Conservation (phyloP, 2,329 filamentous ascomycete species). For the Cercospora sesami region DNA sequence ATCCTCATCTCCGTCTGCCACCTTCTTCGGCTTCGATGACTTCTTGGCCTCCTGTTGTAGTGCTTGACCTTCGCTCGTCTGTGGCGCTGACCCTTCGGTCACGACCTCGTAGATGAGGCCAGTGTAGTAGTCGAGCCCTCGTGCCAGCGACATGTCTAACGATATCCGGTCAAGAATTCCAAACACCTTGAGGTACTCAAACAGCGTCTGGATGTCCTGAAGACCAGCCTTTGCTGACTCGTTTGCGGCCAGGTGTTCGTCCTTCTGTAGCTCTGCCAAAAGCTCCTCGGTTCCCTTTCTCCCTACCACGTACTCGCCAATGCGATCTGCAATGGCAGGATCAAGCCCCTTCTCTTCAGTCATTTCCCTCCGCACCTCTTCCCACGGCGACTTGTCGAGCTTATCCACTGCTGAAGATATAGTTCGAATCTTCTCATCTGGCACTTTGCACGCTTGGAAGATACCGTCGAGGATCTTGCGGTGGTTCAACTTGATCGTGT, state of each 20-base stretch:
- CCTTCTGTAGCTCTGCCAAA: conserved; percentile 66
- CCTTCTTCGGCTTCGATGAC: conserved; percentile 50
- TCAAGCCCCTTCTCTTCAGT: conserved; percentile 84
- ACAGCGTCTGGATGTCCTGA: conserved; percentile 75
- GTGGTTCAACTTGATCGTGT: conserved; percentile 94
- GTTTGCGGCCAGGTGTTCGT: conserved; percentile 69
- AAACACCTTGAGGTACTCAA: conserved; percentile 79
- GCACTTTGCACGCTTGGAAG: conserved; percentile 88
- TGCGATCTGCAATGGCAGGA: conserved; percentile 75
- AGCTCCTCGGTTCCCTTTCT: conserved; percentile 74
- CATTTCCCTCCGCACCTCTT: conserved; percentile 89
- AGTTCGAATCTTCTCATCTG: conserved; percentile 78
- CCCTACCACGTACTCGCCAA: conserved; percentile 78
- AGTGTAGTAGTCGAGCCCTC: conserved; percentile 91
- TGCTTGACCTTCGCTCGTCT: conserved; percentile 45
- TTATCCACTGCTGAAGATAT: conserved; percentile 96
- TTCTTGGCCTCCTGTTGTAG: conserved; percentile 52
- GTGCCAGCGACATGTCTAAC: conserved; percentile 85
- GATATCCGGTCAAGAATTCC: conserved; percentile 71
- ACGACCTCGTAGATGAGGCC: conserved; percentile 88
- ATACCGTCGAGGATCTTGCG: conserved; percentile 90
- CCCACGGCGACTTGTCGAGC: conserved; percentile 85
- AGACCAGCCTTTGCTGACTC: conserved; percentile 75
- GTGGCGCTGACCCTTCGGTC: conserved; percentile 72
- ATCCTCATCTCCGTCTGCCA: conserved; percentile 58